Percentiles rank a stretch among this genome's conserved stretches.
Conservation (phyloP, 805 yeast species). For the Starmerella gropengiesseri region DNA sequence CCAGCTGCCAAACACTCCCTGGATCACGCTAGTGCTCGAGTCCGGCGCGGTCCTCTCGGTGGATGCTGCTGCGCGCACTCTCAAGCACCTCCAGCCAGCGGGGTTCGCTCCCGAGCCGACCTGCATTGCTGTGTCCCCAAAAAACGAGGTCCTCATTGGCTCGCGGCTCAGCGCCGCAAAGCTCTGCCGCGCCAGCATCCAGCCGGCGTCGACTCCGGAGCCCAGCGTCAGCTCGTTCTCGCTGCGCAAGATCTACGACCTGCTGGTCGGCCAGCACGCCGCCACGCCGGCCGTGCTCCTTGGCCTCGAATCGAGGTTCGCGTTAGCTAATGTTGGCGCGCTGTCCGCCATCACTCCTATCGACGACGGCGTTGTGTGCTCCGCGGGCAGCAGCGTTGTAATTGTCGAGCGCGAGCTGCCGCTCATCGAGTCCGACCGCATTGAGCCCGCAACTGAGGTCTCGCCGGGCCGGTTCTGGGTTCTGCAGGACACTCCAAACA, state of each 20-base stretch:
- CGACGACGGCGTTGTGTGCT: conserved; percentile 16
- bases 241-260: background rate
- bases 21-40: background rate
- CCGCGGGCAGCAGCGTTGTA: conserved; percentile 9
- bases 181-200: background rate
- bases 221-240: background rate
- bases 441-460: conserved; percentile 1
- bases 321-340: conserved; percentile 9
- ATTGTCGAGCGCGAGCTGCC: conserved; percentile 15
- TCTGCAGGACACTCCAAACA: background rate
- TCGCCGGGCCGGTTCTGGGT: conserved; percentile 14
- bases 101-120: conserved; percentile 2
- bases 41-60: background rate
- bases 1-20: conserved; percentile 5
- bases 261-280: background rate
- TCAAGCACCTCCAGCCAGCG: background rate
- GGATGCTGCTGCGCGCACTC: background rate
- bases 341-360: conserved; percentile 11
- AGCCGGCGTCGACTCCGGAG: background rate
- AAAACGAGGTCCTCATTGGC: background rate
- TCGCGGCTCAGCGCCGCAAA: background rate
- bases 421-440: conserved; percentile 4
- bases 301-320: background rate
- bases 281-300: background rate
- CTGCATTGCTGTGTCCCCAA: background rate